Percentiles rank a stretch among this genome's conserved stretches.
phyloP scores from a whole-genome alignment of 1,284 basidiomycete genomes.

The Ustilago trichophora region DNA sequence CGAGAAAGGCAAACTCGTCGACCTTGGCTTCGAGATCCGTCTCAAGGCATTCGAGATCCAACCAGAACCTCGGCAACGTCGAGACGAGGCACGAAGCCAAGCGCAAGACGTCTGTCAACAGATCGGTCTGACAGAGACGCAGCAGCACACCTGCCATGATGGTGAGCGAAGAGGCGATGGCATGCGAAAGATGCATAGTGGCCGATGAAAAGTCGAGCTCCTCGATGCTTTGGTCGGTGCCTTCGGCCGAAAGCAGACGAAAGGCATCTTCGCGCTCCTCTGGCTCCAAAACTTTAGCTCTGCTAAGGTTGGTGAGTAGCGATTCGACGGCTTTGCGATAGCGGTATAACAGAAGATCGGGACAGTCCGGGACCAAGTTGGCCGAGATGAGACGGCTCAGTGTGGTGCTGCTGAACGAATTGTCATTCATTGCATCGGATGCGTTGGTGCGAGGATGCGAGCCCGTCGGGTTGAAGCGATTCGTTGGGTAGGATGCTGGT shows the following conservation, averaged over 20 bases:
- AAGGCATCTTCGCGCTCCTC: constrained; percentile 34
- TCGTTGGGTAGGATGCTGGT: constrained; percentile 19
- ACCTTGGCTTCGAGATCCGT: constrained; percentile 8
- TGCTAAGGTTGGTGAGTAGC: constrained; percentile 22
- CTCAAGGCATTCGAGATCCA: constrained; percentile 33
- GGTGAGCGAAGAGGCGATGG: constrained; percentile 37
- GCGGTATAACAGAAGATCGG: constrained; percentile 18
- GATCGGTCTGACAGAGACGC: constrained; percentile 34
- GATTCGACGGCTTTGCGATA: constrained; percentile 30
- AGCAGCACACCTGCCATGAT: constrained; percentile 40
- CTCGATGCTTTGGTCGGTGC: constrained; percentile 1
- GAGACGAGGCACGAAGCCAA: constrained; percentile 24
- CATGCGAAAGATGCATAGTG: constrained; percentile 32
- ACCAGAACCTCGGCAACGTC: constrained; percentile 28
- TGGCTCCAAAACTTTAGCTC: constrained; percentile 26
- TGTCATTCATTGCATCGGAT: not conserved
- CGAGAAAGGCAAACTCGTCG: constrained; percentile 22
- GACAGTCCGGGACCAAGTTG: constrained; percentile 20
- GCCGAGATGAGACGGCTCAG: constrained; percentile 43
- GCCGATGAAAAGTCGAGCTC: constrained; percentile 35
- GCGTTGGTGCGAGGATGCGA: constrained; percentile 7
- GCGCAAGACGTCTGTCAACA: constrained; percentile 37
- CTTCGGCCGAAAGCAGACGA: constrained; percentile 8
- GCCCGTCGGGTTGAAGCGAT: constrained; percentile 33
- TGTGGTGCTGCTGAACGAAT: constrained; percentile 7